Conservation (phyloP, 805 yeast genomes). For the Candida suzukii region DNA sequence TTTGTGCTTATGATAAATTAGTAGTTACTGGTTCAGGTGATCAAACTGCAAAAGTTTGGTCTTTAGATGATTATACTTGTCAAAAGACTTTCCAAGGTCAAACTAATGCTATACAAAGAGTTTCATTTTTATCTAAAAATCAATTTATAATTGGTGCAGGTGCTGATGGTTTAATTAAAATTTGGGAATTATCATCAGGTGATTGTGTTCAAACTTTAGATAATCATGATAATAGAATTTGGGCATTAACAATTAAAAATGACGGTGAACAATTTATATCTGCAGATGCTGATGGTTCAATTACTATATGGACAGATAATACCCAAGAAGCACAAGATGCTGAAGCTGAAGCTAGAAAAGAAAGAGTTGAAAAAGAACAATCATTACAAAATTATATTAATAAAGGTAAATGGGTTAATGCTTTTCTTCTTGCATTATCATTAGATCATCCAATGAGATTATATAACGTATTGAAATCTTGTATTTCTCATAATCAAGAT, state of each 20-base stretch:
- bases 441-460: constrained; percentile 87
- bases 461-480: constrained; percentile 64
- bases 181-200: constrained; percentile 76
- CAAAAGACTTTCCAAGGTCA: constrained; percentile 88
- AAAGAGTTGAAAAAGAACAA: constrained; percentile 81
- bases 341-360: constrained; percentile 47
- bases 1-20: constrained; percentile 72
- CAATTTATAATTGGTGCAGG: constrained; percentile 73
- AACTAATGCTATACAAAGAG: constrained; percentile 84
- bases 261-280: constrained; percentile 67
- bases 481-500: constrained; percentile 46
- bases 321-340: constrained; percentile 62
- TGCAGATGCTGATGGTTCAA: constrained; percentile 94
- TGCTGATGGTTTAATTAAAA: constrained; percentile 89
- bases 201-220: constrained; percentile 83
- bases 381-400: constrained; percentile 67
- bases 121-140: constrained; percentile 58
- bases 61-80: constrained; percentile 68
- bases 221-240: constrained; percentile 86
- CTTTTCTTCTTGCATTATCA: constrained; percentile 77
- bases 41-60: constrained; percentile 86
- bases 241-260: constrained; percentile 71
- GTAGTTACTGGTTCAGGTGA: constrained; percentile 89
- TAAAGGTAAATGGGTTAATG: constrained; percentile 77
- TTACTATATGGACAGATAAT: constrained; percentile 84